Evolutionary conservation across 2,329 filamentous ascomycete genomes (phyloP).

Genomic region (Trichoderma brevicompactum): DNA sequence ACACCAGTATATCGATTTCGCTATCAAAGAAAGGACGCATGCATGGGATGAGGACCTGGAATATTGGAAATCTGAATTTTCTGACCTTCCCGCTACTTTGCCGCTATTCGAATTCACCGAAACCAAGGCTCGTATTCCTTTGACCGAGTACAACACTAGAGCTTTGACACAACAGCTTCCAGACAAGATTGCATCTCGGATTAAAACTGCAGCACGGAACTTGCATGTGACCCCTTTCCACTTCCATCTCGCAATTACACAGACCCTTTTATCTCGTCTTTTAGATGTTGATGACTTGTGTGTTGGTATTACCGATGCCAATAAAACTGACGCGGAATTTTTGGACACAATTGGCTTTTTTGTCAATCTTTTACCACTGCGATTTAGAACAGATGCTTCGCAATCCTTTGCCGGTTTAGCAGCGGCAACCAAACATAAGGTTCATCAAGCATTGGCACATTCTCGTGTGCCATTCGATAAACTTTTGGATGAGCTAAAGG

Average conservation of each 20-base stretch:
- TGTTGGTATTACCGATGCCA: constrained; percentile 11
- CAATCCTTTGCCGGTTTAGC: constrained; percentile 30
- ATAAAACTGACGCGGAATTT: background rate
- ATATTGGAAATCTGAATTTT: constrained; percentile 32
- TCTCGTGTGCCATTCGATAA: constrained; percentile 50
- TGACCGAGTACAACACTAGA: constrained; percentile 12
- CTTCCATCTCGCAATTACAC: background rate
- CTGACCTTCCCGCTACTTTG: constrained; percentile 26
- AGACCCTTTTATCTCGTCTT: background rate
- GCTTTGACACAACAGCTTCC: background rate
- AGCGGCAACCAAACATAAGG: background rate
- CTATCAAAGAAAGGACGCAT: constrained; percentile 33
- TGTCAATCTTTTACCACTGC: constrained; percentile 1
- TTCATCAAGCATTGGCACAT: constrained; percentile 32
- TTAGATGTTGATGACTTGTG: background rate
- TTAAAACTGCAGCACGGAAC: background rate
- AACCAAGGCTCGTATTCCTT: constrained; percentile 22
- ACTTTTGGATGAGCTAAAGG: constrained; percentile 48
- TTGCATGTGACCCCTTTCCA: constrained; percentile 34
- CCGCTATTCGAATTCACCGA: constrained; percentile 32
- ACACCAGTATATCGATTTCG: constrained; percentile 45
- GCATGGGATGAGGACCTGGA: constrained; percentile 1
- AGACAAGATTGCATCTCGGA: background rate
- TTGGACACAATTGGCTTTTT: constrained; percentile 5
- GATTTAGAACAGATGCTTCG: constrained; percentile 35